A percentile compares a stretch with the other conserved stretches of the same genome.
Evolutionary conservation across 108 stramenopile species (phyloP).

Genomic region (Discostella stelligeroides): DNA sequence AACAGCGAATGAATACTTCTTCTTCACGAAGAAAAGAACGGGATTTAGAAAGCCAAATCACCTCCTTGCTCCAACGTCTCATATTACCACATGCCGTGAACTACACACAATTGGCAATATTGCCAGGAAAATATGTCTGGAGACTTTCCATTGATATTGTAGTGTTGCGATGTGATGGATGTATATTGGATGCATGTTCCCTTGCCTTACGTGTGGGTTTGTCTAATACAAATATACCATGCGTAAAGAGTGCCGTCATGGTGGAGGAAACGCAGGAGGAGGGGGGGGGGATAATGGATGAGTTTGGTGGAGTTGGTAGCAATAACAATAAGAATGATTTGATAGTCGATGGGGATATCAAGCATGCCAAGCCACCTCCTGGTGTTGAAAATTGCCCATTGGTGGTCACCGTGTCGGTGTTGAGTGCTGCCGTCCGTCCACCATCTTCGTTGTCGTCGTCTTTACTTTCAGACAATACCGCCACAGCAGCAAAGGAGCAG

Average conservation of each 20-base stretch:
- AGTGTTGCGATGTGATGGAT: slow-evolving; percentile 61
- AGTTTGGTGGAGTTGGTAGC: not conserved
- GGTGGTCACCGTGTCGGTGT: slow-evolving; percentile 59
- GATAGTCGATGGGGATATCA: slow-evolving; percentile 57
- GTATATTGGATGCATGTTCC: slow-evolving; percentile 61
- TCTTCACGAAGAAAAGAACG: slow-evolving; percentile 18
- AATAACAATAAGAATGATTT: slow-evolving; percentile 44
- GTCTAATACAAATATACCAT: slow-evolving; percentile 55
- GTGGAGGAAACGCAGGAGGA: slow-evolving; percentile 18
- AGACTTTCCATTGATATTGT: slow-evolving; percentile 64
- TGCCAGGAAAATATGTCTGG: slow-evolving; percentile 70
- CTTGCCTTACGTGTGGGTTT: slow-evolving; percentile 66
- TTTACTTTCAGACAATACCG: not conserved
- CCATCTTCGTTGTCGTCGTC: slow-evolving; percentile 2
- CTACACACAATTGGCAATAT: slow-evolving; percentile 46
- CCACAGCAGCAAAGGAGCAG: too few relatives aligned
- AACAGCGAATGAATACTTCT: slow-evolving; percentile 16
- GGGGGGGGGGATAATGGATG: not conserved
- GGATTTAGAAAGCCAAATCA: slow-evolving; percentile 47
- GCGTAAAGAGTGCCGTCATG: slow-evolving; percentile 28
- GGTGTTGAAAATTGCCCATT: slow-evolving; percentile 60
- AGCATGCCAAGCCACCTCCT: slow-evolving; percentile 47
- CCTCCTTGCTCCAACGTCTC: slow-evolving; percentile 55
- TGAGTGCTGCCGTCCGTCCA: slow-evolving; percentile 32
- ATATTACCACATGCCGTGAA: slow-evolving; percentile 61